Evolutionary conservation across 2,329 filamentous ascomycete species (phyloP), one percentile per base, ranked within the genome.

Genomic region (Fusarium sp.): DNA sequence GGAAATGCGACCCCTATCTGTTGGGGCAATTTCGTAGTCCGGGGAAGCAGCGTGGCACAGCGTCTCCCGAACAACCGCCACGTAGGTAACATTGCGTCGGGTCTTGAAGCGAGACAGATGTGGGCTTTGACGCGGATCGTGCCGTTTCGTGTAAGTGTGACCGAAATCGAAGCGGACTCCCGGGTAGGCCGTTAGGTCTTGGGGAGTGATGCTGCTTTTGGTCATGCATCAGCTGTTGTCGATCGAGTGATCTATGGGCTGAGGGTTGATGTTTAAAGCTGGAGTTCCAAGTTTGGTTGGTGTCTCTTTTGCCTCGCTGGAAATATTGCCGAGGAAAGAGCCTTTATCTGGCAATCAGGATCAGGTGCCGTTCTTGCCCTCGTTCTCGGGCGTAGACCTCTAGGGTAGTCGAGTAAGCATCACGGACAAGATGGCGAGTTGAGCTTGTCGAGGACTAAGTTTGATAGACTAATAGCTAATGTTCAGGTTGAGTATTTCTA

Each of bases 41-140:
- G 72, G 74, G 72, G 75, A 78, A 74, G 65, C 37, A 64, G 5
- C 42, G 67, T 70, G 64, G 66, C 72, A 72, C 64, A 58, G 65
- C 66, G 66, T 67, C 69, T 75, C 72, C 68, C 67, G 65, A 69
- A 64, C 58, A 75, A 69, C 57, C 66, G 56, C 50, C 60, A 38
- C 61, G 58, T 67, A 54, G 66, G 47, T 54, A 54, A 18, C 47
- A 54, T 62, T 50, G 56, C 66, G 57, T 58, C 54, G 57, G 57
- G 57, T 35, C 72, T 66, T 63, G 63, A 65, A 65, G 47, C 37
- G 40, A 65, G 63, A 59, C 65, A 50, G 61, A 69, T 65, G 40
- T 50, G 27, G 40, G 34, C 35, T 40, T 56, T 35, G 40, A 29
- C 37, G n/a, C 37, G 35, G 50, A 35, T 64, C 27, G 18, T 47